Percentiles rank a stretch among this genome's conserved stretches.
Evolutionary conservation across 2,329 filamentous ascomycete genomes (phyloP).

Genomic region (Aspergillus sp.): DNA sequence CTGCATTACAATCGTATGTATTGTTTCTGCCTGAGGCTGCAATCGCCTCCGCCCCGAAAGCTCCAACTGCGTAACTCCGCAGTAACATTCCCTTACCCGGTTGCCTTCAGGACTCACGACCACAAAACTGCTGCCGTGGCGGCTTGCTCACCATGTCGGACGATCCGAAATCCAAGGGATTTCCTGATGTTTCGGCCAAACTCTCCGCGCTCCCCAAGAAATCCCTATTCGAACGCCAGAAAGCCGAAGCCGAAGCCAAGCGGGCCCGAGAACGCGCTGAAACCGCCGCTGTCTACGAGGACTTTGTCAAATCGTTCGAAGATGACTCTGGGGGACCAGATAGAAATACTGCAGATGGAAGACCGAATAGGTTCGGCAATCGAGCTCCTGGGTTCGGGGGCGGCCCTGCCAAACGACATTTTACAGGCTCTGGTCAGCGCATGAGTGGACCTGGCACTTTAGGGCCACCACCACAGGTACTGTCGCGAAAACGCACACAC

Average conservation of each 20-base stretch:
- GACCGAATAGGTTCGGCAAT: slow-evolving; percentile 26
- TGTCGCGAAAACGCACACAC: slow-evolving; percentile 44
- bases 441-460: slow-evolving; percentile 51
- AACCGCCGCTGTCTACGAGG: slow-evolving; percentile 80
- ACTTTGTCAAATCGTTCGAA: slow-evolving; percentile 73
- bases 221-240: slow-evolving; percentile 83
- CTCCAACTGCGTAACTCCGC: background rate
- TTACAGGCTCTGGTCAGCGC: slow-evolving; percentile 43
- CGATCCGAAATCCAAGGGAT: slow-evolving; percentile 43
- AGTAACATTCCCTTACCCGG: background rate
- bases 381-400: slow-evolving; percentile 35
- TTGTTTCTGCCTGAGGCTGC: slow-evolving; percentile 14
- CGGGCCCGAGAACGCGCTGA: slow-evolving; percentile 79
- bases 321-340: slow-evolving; percentile 34
- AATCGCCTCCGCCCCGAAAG: slow-evolving; percentile 16
- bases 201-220: slow-evolving; percentile 77
- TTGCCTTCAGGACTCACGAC: background rate
- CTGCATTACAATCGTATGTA: background rate
- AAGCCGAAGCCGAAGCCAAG: slow-evolving; percentile 86
- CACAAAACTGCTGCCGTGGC: slow-evolving; percentile 20
- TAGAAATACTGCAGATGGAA: slow-evolving; percentile 20
- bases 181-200: slow-evolving; percentile 73
- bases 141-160: slow-evolving; percentile 35
- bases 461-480: slow-evolving; percentile 40
- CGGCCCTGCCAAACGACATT: slow-evolving; percentile 61